Evolutionary conservation across 2,329 filamentous ascomycete genomes (phyloP).

Genomic region (Xylaria sp.): DNA sequence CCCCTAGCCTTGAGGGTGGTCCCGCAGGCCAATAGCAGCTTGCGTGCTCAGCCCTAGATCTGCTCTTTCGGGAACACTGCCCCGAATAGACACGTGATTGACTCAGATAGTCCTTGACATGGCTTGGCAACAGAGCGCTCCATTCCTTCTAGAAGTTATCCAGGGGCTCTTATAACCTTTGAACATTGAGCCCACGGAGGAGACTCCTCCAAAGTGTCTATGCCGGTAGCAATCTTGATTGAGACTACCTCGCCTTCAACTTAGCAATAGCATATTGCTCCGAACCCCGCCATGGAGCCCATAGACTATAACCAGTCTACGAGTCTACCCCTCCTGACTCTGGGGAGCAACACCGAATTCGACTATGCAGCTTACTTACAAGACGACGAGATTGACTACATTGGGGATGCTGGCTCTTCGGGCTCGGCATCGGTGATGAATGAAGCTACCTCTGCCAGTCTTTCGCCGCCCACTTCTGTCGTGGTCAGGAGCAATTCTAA

Average conservation of each 20-base stretch:
- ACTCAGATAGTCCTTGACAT: conserved; percentile 30
- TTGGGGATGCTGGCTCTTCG: conserved; percentile 36
- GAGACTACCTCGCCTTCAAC: conserved; percentile 8
- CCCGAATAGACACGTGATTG: conserved; percentile 38
- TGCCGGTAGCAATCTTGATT: neutral
- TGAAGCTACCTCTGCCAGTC: conserved; percentile 28
- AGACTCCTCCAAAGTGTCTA: conserved; percentile 4
- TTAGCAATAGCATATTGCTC: conserved; percentile 16
- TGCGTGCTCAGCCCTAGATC: conserved; percentile 35
- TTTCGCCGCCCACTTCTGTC: conserved; percentile 33
- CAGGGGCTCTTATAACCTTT: conserved; percentile 3
- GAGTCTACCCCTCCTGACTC: conserved; percentile 38
- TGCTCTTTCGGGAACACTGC: conserved; percentile 36
- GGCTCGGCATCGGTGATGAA: conserved; percentile 36
- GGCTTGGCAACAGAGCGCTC: conserved; percentile 24
- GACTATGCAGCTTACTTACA: conserved; percentile 40
- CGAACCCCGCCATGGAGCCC: conserved; percentile 38
- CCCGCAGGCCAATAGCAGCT: conserved; percentile 28
- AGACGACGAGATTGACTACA: conserved; percentile 36
- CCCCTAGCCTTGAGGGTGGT: conserved; percentile 24
- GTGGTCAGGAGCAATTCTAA: conserved; percentile 27
- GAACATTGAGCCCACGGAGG: neutral
- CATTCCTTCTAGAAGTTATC: conserved; percentile 34
- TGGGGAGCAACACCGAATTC: conserved; percentile 37
- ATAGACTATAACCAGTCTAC: conserved; percentile 35